These are phyloP conservation scores for Venturia carpophila DNA, from an alignment of 2,329 filamentous ascomycete genomes.

Conservation along the genomic window DNA sequence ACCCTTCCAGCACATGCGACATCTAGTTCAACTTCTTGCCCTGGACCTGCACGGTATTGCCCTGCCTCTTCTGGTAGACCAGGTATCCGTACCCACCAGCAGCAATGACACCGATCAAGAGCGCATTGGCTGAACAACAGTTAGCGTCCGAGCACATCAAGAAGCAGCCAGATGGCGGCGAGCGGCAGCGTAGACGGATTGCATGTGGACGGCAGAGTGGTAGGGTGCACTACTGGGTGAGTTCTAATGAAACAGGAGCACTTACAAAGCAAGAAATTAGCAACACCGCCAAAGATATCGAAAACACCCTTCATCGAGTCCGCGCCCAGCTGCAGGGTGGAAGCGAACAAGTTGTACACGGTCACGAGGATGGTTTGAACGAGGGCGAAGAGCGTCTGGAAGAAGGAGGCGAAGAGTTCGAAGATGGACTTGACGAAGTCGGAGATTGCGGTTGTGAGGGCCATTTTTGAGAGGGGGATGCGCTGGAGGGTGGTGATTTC, in stretches of 20 bases:
- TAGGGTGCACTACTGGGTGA: too few species aligned
- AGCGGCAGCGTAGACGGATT: too few species aligned
- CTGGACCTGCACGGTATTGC: conserved; percentile 15
- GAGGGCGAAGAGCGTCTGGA: conserved; percentile 31
- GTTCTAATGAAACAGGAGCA: conserved; percentile 8
- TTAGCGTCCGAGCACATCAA: not conserved
- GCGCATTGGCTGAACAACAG: conserved; percentile 13
- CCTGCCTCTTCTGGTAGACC: conserved; percentile 15
- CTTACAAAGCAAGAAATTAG: conserved; percentile 36
- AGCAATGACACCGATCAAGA: conserved; percentile 11
- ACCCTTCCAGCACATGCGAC: not conserved
- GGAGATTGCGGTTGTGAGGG: conserved; percentile 31
- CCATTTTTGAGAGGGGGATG: not conserved
- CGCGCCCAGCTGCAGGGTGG: conserved; percentile 32
- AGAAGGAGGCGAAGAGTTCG: conserved; percentile 35
- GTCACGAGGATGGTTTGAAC: conserved; percentile 31
- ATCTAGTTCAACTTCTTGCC: conserved; percentile 17
- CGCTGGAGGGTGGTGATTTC: too few species aligned
- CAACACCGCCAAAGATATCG: conserved; percentile 34
- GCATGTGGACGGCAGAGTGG: not conserved
- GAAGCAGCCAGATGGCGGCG: not conserved
- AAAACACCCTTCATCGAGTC: conserved; percentile 32
- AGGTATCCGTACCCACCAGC: conserved; percentile 16
- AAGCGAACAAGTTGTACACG: conserved; percentile 32
- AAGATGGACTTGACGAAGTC: conserved; percentile 38